Conservation (phyloP, 2,329 filamentous ascomycete species). For the Alternaria triticina region DNA sequence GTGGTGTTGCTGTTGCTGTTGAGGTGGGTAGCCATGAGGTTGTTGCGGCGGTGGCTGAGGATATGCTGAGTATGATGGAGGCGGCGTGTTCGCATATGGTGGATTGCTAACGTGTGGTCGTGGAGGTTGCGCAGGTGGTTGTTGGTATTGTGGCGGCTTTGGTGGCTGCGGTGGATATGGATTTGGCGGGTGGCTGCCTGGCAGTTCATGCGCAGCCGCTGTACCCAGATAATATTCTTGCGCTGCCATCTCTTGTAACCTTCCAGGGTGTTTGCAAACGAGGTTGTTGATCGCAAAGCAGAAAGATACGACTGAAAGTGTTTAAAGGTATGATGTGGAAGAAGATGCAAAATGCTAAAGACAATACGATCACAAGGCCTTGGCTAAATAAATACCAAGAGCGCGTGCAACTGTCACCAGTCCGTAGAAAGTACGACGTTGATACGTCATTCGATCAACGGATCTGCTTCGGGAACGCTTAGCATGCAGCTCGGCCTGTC, state of each 20-base stretch:
- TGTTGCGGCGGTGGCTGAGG: constrained; percentile 33
- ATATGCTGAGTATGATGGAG: constrained; percentile 14
- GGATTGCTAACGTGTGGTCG: constrained; percentile 16
- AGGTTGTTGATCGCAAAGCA: neutral
- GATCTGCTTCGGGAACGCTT: constrained; percentile 20
- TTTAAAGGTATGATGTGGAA: neutral
- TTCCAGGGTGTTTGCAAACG: neutral
- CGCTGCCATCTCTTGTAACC: constrained; percentile 36
- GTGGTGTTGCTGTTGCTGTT: constrained; percentile 4
- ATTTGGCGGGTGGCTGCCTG: constrained; percentile 21
- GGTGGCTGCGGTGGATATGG: constrained; percentile 17
- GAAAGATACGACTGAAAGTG: neutral
- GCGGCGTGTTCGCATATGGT: constrained; percentile 15
- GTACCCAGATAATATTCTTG: constrained; percentile 43
- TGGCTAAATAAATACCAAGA: constrained; percentile 23
- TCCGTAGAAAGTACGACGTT: constrained; percentile 8
- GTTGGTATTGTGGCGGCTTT: constrained; percentile 24
- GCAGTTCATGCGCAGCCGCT: constrained; percentile 27
- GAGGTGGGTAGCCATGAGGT: constrained; percentile 26
- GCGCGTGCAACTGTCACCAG: constrained; percentile 37
- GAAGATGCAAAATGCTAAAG: neutral
- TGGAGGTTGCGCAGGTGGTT: constrained; percentile 17
- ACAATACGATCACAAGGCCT: constrained; percentile 6
- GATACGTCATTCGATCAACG: constrained; percentile 38
- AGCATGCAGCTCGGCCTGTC: constrained; percentile 25